phyloP scores from a whole-genome alignment of 2,329 filamentous ascomycete species.

The Sphaerulina vaccinii region DNA sequence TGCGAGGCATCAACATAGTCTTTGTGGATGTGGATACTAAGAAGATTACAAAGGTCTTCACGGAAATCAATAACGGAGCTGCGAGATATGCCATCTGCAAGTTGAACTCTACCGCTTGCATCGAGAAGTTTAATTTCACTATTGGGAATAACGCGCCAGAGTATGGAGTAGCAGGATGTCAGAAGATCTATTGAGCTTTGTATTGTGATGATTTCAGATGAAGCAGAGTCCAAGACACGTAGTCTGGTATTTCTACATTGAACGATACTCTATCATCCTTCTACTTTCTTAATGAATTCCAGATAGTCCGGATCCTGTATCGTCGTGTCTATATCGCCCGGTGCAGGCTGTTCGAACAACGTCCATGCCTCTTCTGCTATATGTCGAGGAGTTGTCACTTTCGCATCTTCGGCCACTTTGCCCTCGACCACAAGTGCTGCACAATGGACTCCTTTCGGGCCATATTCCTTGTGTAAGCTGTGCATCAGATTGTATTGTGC shows the following conservation, averaged over 20 bases:
- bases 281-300: slow-evolving; percentile 19
- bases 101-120: slow-evolving; percentile 2
- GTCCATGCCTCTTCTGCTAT: slow-evolving; percentile 48
- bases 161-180: slow-evolving; percentile 1
- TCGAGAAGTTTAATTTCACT: neutral
- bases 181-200: neutral
- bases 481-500: slow-evolving; percentile 51
- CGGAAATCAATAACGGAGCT: slow-evolving; percentile 9
- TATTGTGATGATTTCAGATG: neutral
- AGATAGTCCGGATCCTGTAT: slow-evolving; percentile 24
- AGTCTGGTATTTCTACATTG: too few species aligned
- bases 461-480: slow-evolving; percentile 44
- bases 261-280: slow-evolving; percentile 1
- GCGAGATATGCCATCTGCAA: slow-evolving; percentile 8
- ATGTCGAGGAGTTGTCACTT: slow-evolving; percentile 43
- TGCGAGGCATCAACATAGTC: slow-evolving; percentile 1
- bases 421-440: slow-evolving; percentile 49
- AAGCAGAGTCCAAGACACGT: neutral
- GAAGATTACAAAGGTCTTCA: slow-evolving; percentile 4
- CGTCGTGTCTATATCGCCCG: slow-evolving; percentile 39
- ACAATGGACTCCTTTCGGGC: slow-evolving; percentile 44
- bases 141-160: neutral
- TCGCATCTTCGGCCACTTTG: slow-evolving; percentile 40
- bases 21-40: slow-evolving; percentile 2
- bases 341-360: slow-evolving; percentile 41